Base-by-base conservation (phyloP, 768 basidiomycete genomes). In the Boletus pseudopeckii region DNA sequence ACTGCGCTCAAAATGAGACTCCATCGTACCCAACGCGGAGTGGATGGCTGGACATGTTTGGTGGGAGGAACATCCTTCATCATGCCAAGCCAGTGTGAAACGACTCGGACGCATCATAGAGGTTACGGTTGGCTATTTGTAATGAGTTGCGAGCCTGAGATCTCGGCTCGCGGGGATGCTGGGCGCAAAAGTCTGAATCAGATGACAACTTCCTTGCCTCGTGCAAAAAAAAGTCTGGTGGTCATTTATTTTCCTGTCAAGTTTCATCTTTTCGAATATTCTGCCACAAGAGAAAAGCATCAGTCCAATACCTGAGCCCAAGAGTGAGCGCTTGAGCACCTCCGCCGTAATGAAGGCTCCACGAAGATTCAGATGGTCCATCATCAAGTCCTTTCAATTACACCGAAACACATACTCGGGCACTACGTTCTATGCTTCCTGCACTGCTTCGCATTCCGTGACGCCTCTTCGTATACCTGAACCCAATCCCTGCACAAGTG, bases 401-500 rank as follows among this genome's bases (percentile, higher is more conserved):
- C 20, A 32, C 20, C 26, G 7, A 39, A 32, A 33, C 24, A 17
- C 9, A 24, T 33, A n/a, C 47, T 15, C 11, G 2, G n/a, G 20
- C 20, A 15, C 44, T 65, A 51, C 43, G 44, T 42, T 50, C 18
- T 39, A 15, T 9, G 44, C 26, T 48, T 49, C 24, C 24, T 48
- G 42, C 64, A 64, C 14, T 28, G 33, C 18, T 47, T 9, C 10
- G 45, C 52, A 32, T 57, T 66, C 36, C 40, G 57, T 15, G 58
- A 55, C 1, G 64, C 61, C 26, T 64, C 64, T 15, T 66, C 52
- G 45, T 66, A 66, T 20, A 64, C 64, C 50, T 64, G 58, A 26
- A 55, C 54, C 64, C 64, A 64, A n/a, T 64, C 64, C 58, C 40
- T 66, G 32, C 63, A 64, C 55, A 66, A 10, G 37, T 64, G 64